A percentile compares a stretch with the other conserved stretches of the same genome.
Evolutionary conservation across 352 stramenopile species (phyloP).

Genomic region (Phytophthora citricola): DNA sequence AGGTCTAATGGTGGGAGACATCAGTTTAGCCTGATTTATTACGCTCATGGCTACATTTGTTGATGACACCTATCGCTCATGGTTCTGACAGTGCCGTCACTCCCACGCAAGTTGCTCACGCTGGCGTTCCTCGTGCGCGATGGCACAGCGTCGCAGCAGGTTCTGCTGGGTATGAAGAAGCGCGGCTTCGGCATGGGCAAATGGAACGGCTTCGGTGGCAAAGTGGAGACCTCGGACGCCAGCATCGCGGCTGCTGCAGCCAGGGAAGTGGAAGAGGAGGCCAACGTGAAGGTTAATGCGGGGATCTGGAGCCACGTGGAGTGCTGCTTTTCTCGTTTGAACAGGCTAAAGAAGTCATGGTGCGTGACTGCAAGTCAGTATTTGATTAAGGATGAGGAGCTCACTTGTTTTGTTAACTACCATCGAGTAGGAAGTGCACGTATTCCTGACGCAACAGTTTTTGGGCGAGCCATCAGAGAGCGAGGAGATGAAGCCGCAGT

Average conservation of each 20-base stretch:
- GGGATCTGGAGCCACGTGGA: conserved; percentile 41
- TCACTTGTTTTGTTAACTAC: conserved; percentile 2
- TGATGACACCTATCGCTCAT: not conserved
- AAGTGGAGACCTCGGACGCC: conserved; percentile 80
- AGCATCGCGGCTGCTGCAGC: conserved; percentile 61
- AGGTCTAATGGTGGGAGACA: no score
- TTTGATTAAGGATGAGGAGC: not conserved
- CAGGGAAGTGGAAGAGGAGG: conserved; percentile 77
- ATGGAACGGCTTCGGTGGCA: conserved; percentile 93
- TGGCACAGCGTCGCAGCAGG: conserved; percentile 27
- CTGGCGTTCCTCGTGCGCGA: conserved; percentile 59
- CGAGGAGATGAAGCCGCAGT: conserved; percentile 90
- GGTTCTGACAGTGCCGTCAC: conserved; percentile 26
- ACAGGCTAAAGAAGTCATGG: conserved; percentile 60
- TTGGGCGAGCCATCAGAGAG: conserved; percentile 77
- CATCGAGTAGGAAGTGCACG: conserved; percentile 71
- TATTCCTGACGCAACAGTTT: conserved; percentile 78
- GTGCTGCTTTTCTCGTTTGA: conserved; percentile 76
- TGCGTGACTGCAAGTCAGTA: conserved; percentile 17
- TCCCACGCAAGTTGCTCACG: conserved; percentile 63
- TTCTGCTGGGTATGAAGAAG: conserved; percentile 91
- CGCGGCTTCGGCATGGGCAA: conserved; percentile 89
- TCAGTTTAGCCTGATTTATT: conserved; percentile 17
- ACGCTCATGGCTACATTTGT: conserved; percentile 13
- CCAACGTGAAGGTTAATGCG: conserved; percentile 54